These are phyloP conservation scores for Phialocephala subalpina DNA, from an alignment of 2,329 filamentous ascomycete genomes.

Conservation along the genomic window DNA sequence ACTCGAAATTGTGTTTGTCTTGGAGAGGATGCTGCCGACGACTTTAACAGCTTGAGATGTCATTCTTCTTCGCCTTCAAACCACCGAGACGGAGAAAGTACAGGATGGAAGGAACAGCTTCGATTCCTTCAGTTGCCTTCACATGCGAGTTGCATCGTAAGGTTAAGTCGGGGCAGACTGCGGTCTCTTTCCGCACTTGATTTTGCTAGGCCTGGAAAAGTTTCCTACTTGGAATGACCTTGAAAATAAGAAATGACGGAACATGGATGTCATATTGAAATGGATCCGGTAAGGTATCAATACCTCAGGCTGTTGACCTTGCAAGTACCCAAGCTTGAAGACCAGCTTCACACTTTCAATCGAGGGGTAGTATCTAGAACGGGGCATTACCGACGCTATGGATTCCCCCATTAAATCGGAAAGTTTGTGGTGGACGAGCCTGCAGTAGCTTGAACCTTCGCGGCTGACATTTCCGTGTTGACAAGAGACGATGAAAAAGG, in stretches of 20 bases:
- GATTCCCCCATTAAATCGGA: background rate
- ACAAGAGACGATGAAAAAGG: background rate
- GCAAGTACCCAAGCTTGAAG: background rate
- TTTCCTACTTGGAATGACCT: too few relatives aligned
- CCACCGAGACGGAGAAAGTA: background rate
- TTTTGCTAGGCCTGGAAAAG: too few relatives aligned
- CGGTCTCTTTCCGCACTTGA: too few relatives aligned
- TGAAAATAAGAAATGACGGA: too few relatives aligned
- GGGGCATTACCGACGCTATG: slow-evolving; percentile 5
- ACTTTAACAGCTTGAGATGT: background rate
- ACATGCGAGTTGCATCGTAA: too few relatives aligned
- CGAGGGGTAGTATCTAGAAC: background rate
- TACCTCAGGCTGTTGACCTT: background rate
- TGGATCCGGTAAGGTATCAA: background rate
- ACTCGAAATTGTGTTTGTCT: background rate
- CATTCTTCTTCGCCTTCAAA: background rate
- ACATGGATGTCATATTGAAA: too few relatives aligned
- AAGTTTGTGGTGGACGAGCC: background rate
- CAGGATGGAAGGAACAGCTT: too few relatives aligned
- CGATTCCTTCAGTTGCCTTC: too few relatives aligned
- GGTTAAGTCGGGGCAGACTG: too few relatives aligned
- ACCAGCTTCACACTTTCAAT: background rate
- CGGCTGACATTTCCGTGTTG: background rate
- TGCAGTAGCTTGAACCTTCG: background rate
- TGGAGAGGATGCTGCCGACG: background rate